Base-by-base conservation (phyloP, 805 yeast genomes). In the Spathaspora boniae region DNA sequence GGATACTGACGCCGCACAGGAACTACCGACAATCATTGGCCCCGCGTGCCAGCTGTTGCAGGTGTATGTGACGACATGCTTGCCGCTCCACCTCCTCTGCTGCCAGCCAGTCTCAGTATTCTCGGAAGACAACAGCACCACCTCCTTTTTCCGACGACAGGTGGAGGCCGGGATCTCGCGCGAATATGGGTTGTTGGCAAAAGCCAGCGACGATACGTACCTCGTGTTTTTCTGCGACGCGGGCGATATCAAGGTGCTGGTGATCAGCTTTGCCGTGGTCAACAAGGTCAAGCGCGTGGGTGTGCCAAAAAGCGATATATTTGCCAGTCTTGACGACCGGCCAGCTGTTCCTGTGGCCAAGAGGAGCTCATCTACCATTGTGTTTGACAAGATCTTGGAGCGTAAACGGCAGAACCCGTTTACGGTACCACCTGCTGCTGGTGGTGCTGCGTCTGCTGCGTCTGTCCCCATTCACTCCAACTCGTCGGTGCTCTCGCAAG, bases 341-440 rank as follows among this genome's bases (percentile, higher is more conserved):
- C n/a, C n/a, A n/a, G n/a, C n/a, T n/a, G n/a, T n/a, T n/a, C n/a
- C n/a, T n/a, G n/a, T n/a, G n/a, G n/a, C n/a, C n/a, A 26, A 18
- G 19, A 24, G 28, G 17, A 26, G 17, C 14, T 8, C 18, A 14
- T 24, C 27, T 9, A 28, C 26, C n/a, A 16, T 16, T 15, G n/a
- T 59, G 2, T 62, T 65, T 29, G 72, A 66, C 42, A 56, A 59
- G 29, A 66, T 64, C 4, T 45, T 65, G 16, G 56, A 56, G 23
- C 50, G 43, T 36, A 53, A 54, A 43, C 56, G 53, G 34, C 34
- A 44, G 14, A 46, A 47, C 25, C 45, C 55, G n/a, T 43, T 45
- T 30, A 12, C 44, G 2, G 41, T 41, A 30, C 46, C 17, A 14
- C 40, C 22, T 5, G 22, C 37, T 41, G 27, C 39, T 27, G 29